Conservation (phyloP, 768 basidiomycete species). For the Boletus huronensis region DNA sequence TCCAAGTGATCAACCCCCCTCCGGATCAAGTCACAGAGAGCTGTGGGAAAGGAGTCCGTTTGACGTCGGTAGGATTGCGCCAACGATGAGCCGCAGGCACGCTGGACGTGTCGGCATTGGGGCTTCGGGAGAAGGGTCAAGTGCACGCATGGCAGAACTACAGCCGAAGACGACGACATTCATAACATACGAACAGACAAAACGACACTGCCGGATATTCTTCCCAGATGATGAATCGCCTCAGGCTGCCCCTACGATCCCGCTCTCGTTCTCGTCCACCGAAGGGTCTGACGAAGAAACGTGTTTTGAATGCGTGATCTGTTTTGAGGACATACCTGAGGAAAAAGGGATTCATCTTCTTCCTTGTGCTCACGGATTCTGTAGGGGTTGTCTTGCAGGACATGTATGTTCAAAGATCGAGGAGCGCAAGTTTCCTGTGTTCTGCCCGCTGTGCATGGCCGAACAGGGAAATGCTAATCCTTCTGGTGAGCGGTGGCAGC, state of each 20-base stretch:
- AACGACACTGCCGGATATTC: constrained; percentile 28
- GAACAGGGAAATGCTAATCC: constrained; percentile 28
- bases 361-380: constrained; percentile 51
- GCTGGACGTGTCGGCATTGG: neutral
- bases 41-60: neutral
- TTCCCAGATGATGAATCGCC: constrained; percentile 11
- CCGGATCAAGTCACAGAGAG: constrained; percentile 1
- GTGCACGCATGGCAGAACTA: neutral
- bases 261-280: neutral
- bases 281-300: constrained; percentile 7
- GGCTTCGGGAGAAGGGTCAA: constrained; percentile 6
- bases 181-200: constrained; percentile 19
- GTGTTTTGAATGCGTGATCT: constrained; percentile 51
- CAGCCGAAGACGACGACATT: constrained; percentile 1
- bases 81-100: neutral
- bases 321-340: constrained; percentile 45
- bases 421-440: constrained; percentile 52
- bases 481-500: constrained; percentile 31
- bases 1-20: neutral
- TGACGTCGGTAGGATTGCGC: neutral
- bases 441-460: constrained; percentile 54
- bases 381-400: constrained; percentile 46
- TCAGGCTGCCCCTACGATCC: neutral
- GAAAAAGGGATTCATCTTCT: constrained; percentile 38
- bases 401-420: constrained; percentile 46